A percentile compares a stretch with the other conserved stretches of the same genome.
Conservation (phyloP, 306 rosid species). For the Hippophae tibetana region DNA sequence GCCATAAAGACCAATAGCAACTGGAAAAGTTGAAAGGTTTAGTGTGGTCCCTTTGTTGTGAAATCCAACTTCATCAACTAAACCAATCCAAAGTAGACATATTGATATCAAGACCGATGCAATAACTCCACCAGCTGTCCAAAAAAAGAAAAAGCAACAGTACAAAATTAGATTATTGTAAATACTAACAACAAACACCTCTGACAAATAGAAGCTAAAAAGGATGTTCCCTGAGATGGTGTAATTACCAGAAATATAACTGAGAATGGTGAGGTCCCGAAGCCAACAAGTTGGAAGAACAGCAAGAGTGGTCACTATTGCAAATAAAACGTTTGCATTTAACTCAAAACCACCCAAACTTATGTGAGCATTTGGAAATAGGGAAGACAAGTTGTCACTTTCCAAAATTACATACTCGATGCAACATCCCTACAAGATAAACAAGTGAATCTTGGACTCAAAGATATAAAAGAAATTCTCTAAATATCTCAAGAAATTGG, state of each 20-base stretch:
- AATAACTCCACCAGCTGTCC: slow-evolving; percentile 81
- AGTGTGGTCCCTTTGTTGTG: slow-evolving; percentile 58
- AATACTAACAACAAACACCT: background rate
- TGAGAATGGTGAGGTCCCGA: slow-evolving; percentile 80
- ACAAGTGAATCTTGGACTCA: background rate
- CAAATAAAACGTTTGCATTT: slow-evolving; percentile 53
- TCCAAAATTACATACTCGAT: slow-evolving; percentile 90
- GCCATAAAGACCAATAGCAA: slow-evolving; percentile 92
- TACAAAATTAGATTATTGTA: background rate
- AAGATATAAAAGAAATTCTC: background rate
- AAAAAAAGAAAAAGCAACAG: background rate
- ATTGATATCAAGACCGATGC: slow-evolving; percentile 70
- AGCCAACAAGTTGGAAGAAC: slow-evolving; percentile 98
- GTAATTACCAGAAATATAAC: slow-evolving; percentile 77
- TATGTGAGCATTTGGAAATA: slow-evolving; percentile 74
- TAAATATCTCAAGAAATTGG: background rate
- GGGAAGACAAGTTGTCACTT: slow-evolving; percentile 84
- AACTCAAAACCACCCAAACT: slow-evolving; percentile 50
- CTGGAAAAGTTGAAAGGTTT: slow-evolving; percentile 72
- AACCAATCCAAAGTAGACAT: slow-evolving; percentile 74
- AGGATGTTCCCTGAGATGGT: background rate
- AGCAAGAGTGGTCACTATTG: slow-evolving; percentile 63
- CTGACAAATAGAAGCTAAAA: too few species aligned
- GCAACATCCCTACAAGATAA: slow-evolving; percentile 72
- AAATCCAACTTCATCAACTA: slow-evolving; percentile 61